Evolutionary conservation across 805 yeast species (phyloP), one percentile per base, ranked within the genome.

Genomic region (Candida montana): DNA sequence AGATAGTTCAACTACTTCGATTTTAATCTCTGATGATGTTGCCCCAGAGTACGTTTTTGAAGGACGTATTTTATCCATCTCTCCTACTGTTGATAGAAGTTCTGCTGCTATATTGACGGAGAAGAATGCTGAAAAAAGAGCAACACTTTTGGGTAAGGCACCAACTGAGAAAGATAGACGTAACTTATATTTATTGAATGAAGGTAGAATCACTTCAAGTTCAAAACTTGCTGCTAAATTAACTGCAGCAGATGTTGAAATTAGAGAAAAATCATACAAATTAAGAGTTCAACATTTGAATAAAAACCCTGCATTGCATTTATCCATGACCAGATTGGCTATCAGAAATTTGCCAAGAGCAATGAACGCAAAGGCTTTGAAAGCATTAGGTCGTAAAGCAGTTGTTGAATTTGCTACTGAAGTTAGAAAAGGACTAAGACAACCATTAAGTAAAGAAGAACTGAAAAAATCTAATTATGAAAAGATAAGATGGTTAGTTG

Each of bases 261-360:
- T 91, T 37, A 78, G 99, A 63, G 95, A 90, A 47, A 81, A 89
- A 60, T 87, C 96, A 0, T 88, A 79, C 63, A 75, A 82, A 51
- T 68, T 87, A 57, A 77, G 99, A 65, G 89, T 86, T 33, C 87
- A 87, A 55, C 97, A 91, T 67, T 75, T 93, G 55, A 81, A 83
- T 60, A 85, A 86, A 53, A 93, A 91, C 63, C 96, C 98, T 16
- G 71, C 93, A 11, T 71, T 93, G 57, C 98, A 91, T 70, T 68
- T 93, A 45, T 87, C 96, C n/a, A 68, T 91, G 65, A 91, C 98
- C 2, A 80, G 99, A 69, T 75, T 93, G 60, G 99, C 99, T 9
- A 77, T 93, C 44, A 77, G 99, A 66, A 93, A 93, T 60, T 65
- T 93, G 39, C 99, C 99, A 34, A 79, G 98, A 61, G 81, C 95